Evolutionary conservation across 192 early-diverging fungal genomes (phyloP), one percentile per base, ranked within the genome.

Genomic region (Coemansia interrupta): DNA sequence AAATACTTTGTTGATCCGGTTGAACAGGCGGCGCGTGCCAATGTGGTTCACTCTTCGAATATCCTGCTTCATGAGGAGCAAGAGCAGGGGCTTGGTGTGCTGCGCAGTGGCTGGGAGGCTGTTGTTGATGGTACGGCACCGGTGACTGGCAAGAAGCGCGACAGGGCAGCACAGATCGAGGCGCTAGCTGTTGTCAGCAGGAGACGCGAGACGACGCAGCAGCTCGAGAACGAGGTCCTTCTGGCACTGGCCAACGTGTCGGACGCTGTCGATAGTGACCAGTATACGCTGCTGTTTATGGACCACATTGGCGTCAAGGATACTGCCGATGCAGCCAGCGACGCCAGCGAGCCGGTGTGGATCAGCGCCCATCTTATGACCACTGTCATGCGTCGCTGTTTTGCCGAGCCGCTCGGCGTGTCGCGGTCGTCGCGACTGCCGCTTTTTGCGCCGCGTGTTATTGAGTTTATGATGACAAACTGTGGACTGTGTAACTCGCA

Each of bases 371-470:
- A 79, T 28, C 60, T 79, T 51, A 79, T 79, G 76, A 73, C 76
- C 2, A 72, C 76, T 10, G 76, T 70, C n/a, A 79, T 79, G 76
- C 70, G 76, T 22, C 66, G 76, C 39, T 79, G 76, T 63, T 79
- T 79, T 73, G 76, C 66, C 9, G 76, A 79, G 56, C 76, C 76
- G 7, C 60, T 79, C 22, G 76, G 66, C 53, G 60, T 73, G 29
- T 73, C 70, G 22, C 66, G 76, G 29, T 69, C 76, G n/a, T 65
- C 76, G 19, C 76, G 51, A 40, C 70, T 72, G 19, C 76, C 76
- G 15, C 60, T 79, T 4, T 79, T 72, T 60, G 76, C 76, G 20
- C 76, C 76, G 17, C 60, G 63, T 13, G 76, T 79, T 1, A 66
- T 79, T 13, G 70, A 73, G 49, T 73, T 79, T 62, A 79, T 79